These are phyloP conservation scores for Haberlea rhodopensis DNA, from an alignment of 257 asterid genomes.

Conservation along the genomic window DNA sequence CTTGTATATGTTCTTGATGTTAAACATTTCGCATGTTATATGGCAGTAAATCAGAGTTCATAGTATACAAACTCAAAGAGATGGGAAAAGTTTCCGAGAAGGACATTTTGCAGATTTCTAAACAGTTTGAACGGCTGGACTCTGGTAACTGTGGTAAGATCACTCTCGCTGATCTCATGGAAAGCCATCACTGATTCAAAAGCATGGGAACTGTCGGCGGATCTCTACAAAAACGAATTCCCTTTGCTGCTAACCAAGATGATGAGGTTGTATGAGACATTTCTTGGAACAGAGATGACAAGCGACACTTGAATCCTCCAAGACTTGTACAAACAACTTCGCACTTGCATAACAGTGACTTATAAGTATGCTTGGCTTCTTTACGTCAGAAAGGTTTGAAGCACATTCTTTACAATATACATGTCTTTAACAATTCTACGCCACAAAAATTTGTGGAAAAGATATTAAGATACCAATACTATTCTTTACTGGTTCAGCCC, in stretches of 20 bases:
- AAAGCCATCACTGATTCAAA: slow-evolving; percentile 15
- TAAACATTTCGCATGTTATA: not conserved
- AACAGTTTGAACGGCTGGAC: slow-evolving; percentile 50
- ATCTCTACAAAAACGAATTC: not conserved
- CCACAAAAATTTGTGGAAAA: not conserved
- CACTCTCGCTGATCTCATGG: slow-evolving; percentile 43
- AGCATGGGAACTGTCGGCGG: not conserved
- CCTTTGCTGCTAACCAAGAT: not conserved
- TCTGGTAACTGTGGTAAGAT: slow-evolving; percentile 46
- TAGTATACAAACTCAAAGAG: slow-evolving; percentile 52
- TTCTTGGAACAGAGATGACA: not conserved
- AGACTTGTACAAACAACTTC: not conserved
- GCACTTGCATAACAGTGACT: not conserved
- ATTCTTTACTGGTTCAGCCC: not conserved
- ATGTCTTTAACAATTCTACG: not conserved
- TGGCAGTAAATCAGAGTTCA: slow-evolving; percentile 51
- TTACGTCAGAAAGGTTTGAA: no score
- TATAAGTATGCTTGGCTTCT: not conserved
- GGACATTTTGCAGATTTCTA: slow-evolving; percentile 47
- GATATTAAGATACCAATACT: no score
- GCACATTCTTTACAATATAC: not conserved
- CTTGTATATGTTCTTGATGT: not conserved
- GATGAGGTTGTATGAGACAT: not conserved
- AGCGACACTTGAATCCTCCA: not conserved
- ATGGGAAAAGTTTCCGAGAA: slow-evolving; percentile 55